A percentile compares a stretch with the other conserved stretches of the same genome.
phyloP scores from a whole-genome alignment of 192 early-diverging fungal genomes.

The Chytriomyces sp. region DNA sequence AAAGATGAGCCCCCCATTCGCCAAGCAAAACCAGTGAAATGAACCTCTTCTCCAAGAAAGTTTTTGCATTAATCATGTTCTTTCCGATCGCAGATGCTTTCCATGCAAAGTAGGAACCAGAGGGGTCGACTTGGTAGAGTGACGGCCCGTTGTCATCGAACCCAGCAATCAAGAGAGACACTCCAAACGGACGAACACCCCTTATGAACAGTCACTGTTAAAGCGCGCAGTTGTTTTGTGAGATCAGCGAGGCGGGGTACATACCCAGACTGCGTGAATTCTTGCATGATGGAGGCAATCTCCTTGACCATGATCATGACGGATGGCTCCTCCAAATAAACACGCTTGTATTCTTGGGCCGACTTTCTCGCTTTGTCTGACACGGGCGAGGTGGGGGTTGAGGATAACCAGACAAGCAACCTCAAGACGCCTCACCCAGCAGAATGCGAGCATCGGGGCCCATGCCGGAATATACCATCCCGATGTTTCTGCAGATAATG shows the following conservation, averaged over 20 bases:
- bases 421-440: constrained; percentile 45
- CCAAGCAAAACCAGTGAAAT: too few relatives aligned
- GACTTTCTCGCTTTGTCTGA: constrained; percentile 88
- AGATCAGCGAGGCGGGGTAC: background rate
- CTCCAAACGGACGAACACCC: constrained; percentile 99
- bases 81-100: constrained; percentile 99
- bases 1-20: background rate
- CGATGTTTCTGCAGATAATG: constrained; percentile 88
- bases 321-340: constrained; percentile 95
- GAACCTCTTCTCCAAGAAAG: constrained; percentile 98
- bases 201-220: constrained; percentile 50
- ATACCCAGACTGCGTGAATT: constrained; percentile 97
- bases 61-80: constrained; percentile 99
- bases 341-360: constrained; percentile 91
- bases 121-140: constrained; percentile 99
- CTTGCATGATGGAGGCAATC: constrained; percentile 96
- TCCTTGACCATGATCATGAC: constrained; percentile 95
- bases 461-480: constrained; percentile 99
- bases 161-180: constrained; percentile 94
- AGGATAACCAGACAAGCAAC: too few relatives aligned
- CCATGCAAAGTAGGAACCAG: constrained; percentile 98
- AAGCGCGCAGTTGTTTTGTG: too few relatives aligned
- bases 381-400: background rate
- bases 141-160: constrained; percentile 88
- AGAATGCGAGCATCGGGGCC: constrained; percentile 96